phyloP scores from a whole-genome alignment of 192 early-diverging fungal genomes.

The Umbelopsis sp. region DNA sequence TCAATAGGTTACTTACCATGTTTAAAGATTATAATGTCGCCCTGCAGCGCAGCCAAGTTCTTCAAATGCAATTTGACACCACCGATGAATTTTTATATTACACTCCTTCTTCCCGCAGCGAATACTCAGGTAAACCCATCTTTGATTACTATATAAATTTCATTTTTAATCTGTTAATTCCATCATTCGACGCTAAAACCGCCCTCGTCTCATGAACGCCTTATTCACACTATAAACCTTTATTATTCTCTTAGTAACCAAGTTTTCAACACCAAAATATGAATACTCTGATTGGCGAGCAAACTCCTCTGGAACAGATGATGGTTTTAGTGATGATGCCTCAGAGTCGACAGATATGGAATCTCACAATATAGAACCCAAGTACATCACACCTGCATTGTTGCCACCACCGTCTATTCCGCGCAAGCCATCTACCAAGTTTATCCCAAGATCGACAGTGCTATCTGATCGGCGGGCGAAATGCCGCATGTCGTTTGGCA shows the following conservation, averaged over 20 bases:
- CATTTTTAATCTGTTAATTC: too few species aligned
- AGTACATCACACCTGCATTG: not conserved
- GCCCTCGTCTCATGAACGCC: too few species aligned
- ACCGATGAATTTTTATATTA: not conserved
- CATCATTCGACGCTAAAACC: too few species aligned
- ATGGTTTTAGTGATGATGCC: conserved; percentile 4
- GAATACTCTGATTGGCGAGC: not conserved
- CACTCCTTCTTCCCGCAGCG: not conserved
- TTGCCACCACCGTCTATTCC: not conserved
- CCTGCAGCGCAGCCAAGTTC: conserved; percentile 8
- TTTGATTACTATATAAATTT: too few species aligned
- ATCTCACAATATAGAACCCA: not conserved
- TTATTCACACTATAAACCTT: not conserved
- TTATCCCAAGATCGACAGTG: not conserved
- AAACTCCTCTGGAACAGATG: not conserved
- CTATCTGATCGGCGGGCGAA: not conserved
- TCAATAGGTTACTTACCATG: too few species aligned
- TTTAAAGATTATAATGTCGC: not conserved
- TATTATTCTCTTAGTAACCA: not conserved
- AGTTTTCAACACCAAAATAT: not conserved
- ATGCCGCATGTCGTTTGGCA: conserved; percentile 4
- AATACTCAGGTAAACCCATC: not conserved
- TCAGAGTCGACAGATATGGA: conserved; percentile 11
- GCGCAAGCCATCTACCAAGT: not conserved
- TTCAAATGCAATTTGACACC: not conserved